Percentiles rank a stretch among this genome's conserved stretches.
These are phyloP conservation scores for Zoysia japonica DNA, from an alignment of 176 grass and related monocot genomes.

Conservation along the genomic window DNA sequence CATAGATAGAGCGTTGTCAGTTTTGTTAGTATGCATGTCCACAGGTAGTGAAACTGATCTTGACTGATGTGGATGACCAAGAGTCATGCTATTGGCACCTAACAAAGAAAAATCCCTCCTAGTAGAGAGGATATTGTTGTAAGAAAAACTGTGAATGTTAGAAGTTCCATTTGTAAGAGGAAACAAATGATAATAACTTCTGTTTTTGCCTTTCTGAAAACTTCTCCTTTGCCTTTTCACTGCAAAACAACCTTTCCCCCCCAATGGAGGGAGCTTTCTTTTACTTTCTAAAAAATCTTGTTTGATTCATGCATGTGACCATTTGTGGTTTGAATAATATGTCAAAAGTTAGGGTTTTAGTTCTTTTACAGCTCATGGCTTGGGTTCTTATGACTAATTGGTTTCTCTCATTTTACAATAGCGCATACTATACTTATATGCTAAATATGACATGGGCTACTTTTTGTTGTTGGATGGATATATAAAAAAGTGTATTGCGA, in stretches of 20 bases:
- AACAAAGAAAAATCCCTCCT: neutral
- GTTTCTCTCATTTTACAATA: no score
- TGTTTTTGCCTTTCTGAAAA: no score
- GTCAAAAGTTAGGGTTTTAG: no score
- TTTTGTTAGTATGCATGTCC: neutral
- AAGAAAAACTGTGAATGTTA: neutral
- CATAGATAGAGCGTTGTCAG: neutral
- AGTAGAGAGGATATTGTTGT: no score
- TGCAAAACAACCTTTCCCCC: no score
- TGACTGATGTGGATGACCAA: constrained; percentile 4
- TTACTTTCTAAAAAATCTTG: constrained; percentile 1
- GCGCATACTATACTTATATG: no score
- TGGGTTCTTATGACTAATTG: no score
- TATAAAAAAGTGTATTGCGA: no score
- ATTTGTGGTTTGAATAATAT: no score
- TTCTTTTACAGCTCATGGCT: no score
- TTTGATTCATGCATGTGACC: neutral
- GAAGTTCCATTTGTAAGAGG: neutral
- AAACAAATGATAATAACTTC: neutral
- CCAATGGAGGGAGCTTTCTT: neutral
- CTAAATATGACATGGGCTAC: no score
- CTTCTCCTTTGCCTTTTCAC: neutral
- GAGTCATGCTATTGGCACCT: neutral
- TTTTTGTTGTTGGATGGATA: no score
- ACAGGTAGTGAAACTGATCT: neutral